Percentiles rank a stretch among this genome's conserved stretches.
Evolutionary conservation across 345 rosid species (phyloP).

Genomic region (Excoecaria agallocha): DNA sequence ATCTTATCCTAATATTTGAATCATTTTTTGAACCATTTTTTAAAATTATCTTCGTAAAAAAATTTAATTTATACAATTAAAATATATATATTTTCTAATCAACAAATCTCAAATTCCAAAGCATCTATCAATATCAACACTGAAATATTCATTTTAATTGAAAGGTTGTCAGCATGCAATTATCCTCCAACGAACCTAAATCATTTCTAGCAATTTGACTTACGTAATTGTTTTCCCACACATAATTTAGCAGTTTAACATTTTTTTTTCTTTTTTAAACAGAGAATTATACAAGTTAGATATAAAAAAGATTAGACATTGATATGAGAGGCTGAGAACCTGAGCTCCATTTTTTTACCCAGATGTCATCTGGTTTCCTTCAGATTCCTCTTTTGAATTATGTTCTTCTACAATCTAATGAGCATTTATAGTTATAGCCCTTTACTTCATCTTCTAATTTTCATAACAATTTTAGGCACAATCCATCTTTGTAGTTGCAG

Average conservation of each 20-base stretch:
- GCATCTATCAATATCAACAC: background rate
- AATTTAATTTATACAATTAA: background rate
- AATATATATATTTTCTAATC: background rate
- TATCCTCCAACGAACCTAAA: background rate
- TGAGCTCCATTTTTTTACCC: background rate
- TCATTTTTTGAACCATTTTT: too few species aligned
- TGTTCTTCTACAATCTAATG: conserved; percentile 17
- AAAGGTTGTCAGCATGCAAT: background rate
- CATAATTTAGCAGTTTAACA: too few species aligned
- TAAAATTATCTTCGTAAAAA: too few species aligned
- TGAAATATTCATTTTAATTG: background rate
- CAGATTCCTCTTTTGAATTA: background rate
- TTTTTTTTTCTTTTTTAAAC: background rate
- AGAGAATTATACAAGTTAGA: background rate
- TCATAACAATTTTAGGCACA: conserved; percentile 18
- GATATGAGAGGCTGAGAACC: background rate
- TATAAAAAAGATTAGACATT: conserved; percentile 1
- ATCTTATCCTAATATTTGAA: too few species aligned
- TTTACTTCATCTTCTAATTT: conserved; percentile 23
- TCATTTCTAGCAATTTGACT: conserved; percentile 2
- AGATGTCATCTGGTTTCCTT: background rate
- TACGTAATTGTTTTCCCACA: too few species aligned
- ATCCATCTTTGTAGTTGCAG: conserved; percentile 31
- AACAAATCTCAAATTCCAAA: background rate
- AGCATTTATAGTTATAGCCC: background rate